phyloP scores from a whole-genome alignment of 2,329 filamentous ascomycete species.

The Huntiella omanensis region DNA sequence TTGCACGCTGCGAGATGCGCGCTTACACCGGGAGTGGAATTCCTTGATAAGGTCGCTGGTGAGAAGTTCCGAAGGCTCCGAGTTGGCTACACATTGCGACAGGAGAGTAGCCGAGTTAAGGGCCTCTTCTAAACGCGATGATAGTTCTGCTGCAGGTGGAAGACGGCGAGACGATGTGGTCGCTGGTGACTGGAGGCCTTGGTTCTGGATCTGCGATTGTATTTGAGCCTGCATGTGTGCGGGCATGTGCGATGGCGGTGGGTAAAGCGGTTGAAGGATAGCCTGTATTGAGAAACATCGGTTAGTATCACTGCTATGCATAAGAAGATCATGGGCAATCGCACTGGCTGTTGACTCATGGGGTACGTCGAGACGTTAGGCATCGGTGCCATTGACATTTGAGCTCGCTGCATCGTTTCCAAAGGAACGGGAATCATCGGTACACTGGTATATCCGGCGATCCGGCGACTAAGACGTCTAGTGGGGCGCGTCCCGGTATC shows the following conservation, averaged over 20 bases:
- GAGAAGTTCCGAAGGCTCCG: slow-evolving; percentile 55
- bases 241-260: background rate
- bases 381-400: too few relatives aligned
- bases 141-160: slow-evolving; percentile 59
- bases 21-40: slow-evolving; percentile 71
- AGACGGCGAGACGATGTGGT: slow-evolving; percentile 27
- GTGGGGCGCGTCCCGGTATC: too few relatives aligned
- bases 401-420: too few relatives aligned
- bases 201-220: background rate
- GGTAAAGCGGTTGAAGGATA: background rate
- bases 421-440: too few relatives aligned
- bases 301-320: too few relatives aligned
- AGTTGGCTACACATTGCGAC: slow-evolving; percentile 79
- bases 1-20: slow-evolving; percentile 66
- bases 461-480: too few relatives aligned
- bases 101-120: slow-evolving; percentile 78
- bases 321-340: too few relatives aligned
- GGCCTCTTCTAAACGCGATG: slow-evolving; percentile 72
- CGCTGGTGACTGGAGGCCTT: slow-evolving; percentile 14
- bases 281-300: too few relatives aligned
- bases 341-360: too few relatives aligned
- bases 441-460: too few relatives aligned
- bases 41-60: slow-evolving; percentile 80
- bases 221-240: background rate
- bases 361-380: too few relatives aligned